phyloP scores from a whole-genome alignment of 1,284 basidiomycete genomes.

The Agroathelia rolfsii region DNA sequence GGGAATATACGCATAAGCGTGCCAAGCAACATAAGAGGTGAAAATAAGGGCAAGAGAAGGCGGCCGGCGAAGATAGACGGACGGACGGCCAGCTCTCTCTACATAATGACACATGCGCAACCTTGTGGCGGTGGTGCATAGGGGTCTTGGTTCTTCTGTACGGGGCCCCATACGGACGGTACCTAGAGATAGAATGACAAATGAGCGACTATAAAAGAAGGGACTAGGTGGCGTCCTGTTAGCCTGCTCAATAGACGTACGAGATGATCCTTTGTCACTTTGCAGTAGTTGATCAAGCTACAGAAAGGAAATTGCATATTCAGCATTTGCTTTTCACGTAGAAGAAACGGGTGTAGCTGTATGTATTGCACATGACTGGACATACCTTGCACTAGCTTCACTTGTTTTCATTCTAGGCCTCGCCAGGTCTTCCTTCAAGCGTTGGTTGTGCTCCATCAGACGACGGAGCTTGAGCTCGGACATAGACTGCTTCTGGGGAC shows the following conservation, averaged over 20 bases:
- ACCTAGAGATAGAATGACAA: conserved; percentile 36
- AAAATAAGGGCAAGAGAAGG: too few species aligned
- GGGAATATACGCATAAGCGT: too few species aligned
- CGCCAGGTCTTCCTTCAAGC: conserved; percentile 83
- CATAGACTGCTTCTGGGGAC: conserved; percentile 77
- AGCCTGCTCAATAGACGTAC: conserved; percentile 31
- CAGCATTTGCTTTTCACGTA: too few species aligned
- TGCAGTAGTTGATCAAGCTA: conserved; percentile 88
- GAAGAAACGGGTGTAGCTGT: too few species aligned
- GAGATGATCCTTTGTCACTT: conserved; percentile 81
- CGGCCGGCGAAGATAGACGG: too few species aligned
- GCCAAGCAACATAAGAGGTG: too few species aligned
- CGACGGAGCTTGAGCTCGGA: conserved; percentile 93
- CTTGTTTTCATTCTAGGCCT: conserved; percentile 83
- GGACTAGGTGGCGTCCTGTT: conserved; percentile 11
- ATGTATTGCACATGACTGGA: too few species aligned
- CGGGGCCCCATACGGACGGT: conserved; percentile 89
- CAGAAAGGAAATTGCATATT: too few species aligned
- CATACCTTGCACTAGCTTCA: conserved; percentile 84
- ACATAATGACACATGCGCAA: conserved; percentile 55
- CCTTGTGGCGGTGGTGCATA: conserved; percentile 70
- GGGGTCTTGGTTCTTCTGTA: conserved; percentile 81
- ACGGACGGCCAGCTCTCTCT: too few species aligned
- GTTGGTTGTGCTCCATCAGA: conserved; percentile 87
- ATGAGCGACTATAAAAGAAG: conserved; percentile 7